Evolutionary conservation across 2,329 filamentous ascomycete species (phyloP), one percentile per base, ranked within the genome.

Genomic region (Shiraia bambusicola): DNA sequence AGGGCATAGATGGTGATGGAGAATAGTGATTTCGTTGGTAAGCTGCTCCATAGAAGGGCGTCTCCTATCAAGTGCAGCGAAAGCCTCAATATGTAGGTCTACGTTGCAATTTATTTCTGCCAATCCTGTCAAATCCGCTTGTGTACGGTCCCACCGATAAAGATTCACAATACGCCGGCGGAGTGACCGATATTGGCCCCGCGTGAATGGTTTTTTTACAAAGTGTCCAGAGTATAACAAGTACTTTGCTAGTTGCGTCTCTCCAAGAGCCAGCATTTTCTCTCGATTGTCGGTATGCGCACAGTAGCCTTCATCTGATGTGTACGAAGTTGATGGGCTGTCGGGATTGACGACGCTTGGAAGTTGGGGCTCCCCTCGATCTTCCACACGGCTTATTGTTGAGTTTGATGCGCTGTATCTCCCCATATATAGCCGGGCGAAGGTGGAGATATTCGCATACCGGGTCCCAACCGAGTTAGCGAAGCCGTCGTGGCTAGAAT

Each of bases 101-200:
- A 8, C 8, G 8, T 22, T 22, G 8, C 15, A 28, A 30, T 14
- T 24, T 14, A 19, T 14, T 34, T 28, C 22, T 31, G 25, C 15
- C 22, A 19, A 5, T 24, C 12, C 38, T 4, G 15, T 37, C 29
- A 59, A 37, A 17, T 58, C 47, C 16, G 52, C 19, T 2, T 19
- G 14, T 5, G 38, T 47, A 3, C 28, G 10, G 17, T 47, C 16
- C 52, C 54, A 56, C 2, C 34, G 39, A 16, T 34, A 19, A 15
- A 58, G 47, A 15, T 49, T 55, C 36, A 49, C 34, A n/a, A 64
- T 45, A 11, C 60, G 56, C 12, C 63, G 62, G 12, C 28, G 31
- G 16, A 67, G 45, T 13, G 62, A 63, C 22, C 63, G 42, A 40
- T 65, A 66, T 31, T 53, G 54, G n/a, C 62, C 63, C 22, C 56